Conservation (phyloP, 2,329 filamentous ascomycete species). For the Penicillium frequentans region DNA sequence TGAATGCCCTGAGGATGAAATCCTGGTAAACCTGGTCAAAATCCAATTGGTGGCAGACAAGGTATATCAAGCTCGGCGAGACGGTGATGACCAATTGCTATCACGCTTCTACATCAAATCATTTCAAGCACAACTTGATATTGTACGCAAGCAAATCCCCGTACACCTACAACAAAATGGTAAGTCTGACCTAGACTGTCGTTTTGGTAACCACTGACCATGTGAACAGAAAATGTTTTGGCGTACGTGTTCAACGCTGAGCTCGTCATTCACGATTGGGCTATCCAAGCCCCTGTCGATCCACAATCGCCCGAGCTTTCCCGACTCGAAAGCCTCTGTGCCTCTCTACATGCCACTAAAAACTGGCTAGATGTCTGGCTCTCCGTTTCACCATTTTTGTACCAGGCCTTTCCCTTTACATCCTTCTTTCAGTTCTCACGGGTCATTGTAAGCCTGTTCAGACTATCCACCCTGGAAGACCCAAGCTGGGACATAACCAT, state of each 20-base stretch:
- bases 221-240: constrained; percentile 6
- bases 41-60: constrained; percentile 24
- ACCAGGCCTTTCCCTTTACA: constrained; percentile 18
- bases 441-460: constrained; percentile 21
- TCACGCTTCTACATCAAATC: constrained; percentile 19
- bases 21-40: constrained; percentile 41
- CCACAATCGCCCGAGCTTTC: constrained; percentile 22
- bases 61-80: constrained; percentile 15
- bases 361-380: constrained; percentile 22
- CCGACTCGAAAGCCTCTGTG: constrained; percentile 22
- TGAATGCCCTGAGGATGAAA: constrained; percentile 52
- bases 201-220: constrained; percentile 2
- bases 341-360: constrained; percentile 22
- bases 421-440: constrained; percentile 26
- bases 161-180: constrained; percentile 18
- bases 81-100: constrained; percentile 10
- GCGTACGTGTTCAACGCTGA: constrained; percentile 19
- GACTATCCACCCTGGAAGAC: constrained; percentile 26
- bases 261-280: constrained; percentile 22
- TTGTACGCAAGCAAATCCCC: constrained; percentile 19
- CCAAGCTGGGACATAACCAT: constrained; percentile 26
- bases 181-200: constrained; percentile 7
- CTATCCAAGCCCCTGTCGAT: constrained; percentile 12
- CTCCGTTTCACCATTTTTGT: constrained; percentile 9
- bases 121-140: constrained; percentile 22